These are phyloP conservation scores for Cladochytrium replicatum DNA, from an alignment of 192 early-diverging fungal genomes.

Conservation along the genomic window DNA sequence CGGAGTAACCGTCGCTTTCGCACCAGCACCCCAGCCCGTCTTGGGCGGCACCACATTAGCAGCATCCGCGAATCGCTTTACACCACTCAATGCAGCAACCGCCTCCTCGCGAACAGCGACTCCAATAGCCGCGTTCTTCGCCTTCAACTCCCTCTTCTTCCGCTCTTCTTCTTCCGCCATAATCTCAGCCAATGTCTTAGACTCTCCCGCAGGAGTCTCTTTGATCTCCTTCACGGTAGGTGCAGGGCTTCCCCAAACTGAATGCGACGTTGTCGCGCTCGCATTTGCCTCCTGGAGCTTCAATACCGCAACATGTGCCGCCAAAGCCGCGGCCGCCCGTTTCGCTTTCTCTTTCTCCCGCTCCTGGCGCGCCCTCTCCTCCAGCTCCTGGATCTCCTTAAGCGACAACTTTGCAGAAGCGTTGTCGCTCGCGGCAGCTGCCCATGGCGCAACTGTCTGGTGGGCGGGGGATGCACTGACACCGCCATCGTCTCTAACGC, in stretches of 20 bases:
- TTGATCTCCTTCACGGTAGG: constrained; percentile 17
- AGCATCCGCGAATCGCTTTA: constrained; percentile 33
- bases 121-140: constrained; percentile 5
- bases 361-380: constrained; percentile 19
- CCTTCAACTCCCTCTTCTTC: constrained; percentile 20
- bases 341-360: constrained; percentile 17
- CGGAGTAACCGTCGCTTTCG: not conserved
- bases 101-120: constrained; percentile 2
- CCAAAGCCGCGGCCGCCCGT: not conserved
- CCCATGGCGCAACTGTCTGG: no score
- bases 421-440: no score
- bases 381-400: constrained; percentile 44
- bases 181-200: constrained; percentile 31
- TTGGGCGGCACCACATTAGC: not conserved
- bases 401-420: constrained; percentile 34
- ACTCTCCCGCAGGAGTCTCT: no score
- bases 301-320: constrained; percentile 3
- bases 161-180: constrained; percentile 39
- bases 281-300: constrained; percentile 3
- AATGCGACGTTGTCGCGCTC: not conserved
- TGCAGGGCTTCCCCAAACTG: constrained; percentile 7
- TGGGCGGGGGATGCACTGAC: no score
- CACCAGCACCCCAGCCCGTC: constrained; percentile 5
- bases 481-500: no score
- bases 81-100: not conserved